These are phyloP conservation scores for Pelargonium fulgidum DNA, from an alignment of 441 rosid genomes.

Conservation along the genomic window DNA sequence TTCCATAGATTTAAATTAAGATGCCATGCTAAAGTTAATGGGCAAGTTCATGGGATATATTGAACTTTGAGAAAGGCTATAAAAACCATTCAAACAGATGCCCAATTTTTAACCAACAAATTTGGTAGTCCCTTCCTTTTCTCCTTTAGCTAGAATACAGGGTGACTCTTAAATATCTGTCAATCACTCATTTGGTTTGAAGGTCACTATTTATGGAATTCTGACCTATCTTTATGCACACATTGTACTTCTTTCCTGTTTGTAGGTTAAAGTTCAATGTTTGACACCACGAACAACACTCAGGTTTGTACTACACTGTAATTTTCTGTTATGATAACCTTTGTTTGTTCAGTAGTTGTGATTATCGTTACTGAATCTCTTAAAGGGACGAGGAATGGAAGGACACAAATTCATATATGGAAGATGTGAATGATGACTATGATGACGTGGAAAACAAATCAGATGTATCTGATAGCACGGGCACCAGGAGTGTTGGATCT, in stretches of 20 bases:
- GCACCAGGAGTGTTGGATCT: constrained; percentile 22
- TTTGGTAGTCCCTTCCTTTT: constrained; percentile 1
- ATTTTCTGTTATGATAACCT: background rate
- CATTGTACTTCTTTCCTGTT: constrained; percentile 9
- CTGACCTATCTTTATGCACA: constrained; percentile 2
- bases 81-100: constrained; percentile 6
- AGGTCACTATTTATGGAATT: background rate
- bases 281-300: constrained; percentile 41
- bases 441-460: constrained; percentile 30
- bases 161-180: background rate
- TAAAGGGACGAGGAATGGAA: constrained; percentile 38
- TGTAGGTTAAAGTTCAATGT: constrained; percentile 50
- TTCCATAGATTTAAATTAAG: background rate
- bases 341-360: constrained; percentile 5
- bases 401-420: constrained; percentile 25
- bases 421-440: constrained; percentile 22
- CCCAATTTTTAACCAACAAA: background rate
- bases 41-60: background rate
- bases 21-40: background rate
- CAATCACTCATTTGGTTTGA: constrained; percentile 7
- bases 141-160: constrained; percentile 3
- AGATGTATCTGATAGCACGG: constrained; percentile 29
- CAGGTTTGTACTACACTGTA: constrained; percentile 30
- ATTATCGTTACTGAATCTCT: background rate
- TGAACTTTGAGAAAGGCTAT: background rate